Evolutionary conservation across 2,329 filamentous ascomycete genomes (phyloP).

Genomic region (Colletotrichum aenigma): DNA sequence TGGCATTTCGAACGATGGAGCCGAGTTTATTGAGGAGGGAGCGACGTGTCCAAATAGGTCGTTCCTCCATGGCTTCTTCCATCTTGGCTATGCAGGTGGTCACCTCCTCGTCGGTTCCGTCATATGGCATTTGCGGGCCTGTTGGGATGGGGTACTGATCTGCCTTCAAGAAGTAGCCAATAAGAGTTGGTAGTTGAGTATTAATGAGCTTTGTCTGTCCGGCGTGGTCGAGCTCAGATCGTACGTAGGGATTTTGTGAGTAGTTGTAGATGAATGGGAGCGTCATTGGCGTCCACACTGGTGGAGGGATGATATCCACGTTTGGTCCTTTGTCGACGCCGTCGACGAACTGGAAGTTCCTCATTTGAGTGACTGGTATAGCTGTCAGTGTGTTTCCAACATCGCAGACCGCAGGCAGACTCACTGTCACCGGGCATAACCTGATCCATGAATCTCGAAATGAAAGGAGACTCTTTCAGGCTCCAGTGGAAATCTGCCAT

Average conservation of each 20-base stretch:
- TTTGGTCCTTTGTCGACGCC: constrained; percentile 59
- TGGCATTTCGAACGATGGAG: constrained; percentile 53
- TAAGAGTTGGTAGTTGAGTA: constrained; percentile 62
- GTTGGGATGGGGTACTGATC: constrained; percentile 65
- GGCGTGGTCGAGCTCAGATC: constrained; percentile 60
- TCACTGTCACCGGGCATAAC: constrained; percentile 74
- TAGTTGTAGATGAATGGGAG: constrained; percentile 82
- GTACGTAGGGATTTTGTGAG: constrained; percentile 83
- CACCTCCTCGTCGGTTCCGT: constrained; percentile 64
- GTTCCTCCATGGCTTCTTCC: constrained; percentile 67
- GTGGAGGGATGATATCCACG: constrained; percentile 78
- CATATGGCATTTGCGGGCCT: constrained; percentile 65
- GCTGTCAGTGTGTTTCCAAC: constrained; percentile 40
- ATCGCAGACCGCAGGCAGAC: not conserved
- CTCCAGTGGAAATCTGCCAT: constrained; percentile 89
- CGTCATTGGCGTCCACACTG: constrained; percentile 75
- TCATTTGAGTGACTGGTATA: constrained; percentile 42
- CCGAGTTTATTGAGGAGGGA: constrained; percentile 77
- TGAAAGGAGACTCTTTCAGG: constrained; percentile 70
- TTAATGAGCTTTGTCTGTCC: constrained; percentile 60
- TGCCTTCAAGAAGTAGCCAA: constrained; percentile 63
- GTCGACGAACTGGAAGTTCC: constrained; percentile 66
- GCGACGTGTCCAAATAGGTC: constrained; percentile 87
- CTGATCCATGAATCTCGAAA: constrained; percentile 72
- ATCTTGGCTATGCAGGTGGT: constrained; percentile 69